Conservation (phyloP, 2,329 filamentous ascomycete species). For the Colletotrichum orbiculare region DNA sequence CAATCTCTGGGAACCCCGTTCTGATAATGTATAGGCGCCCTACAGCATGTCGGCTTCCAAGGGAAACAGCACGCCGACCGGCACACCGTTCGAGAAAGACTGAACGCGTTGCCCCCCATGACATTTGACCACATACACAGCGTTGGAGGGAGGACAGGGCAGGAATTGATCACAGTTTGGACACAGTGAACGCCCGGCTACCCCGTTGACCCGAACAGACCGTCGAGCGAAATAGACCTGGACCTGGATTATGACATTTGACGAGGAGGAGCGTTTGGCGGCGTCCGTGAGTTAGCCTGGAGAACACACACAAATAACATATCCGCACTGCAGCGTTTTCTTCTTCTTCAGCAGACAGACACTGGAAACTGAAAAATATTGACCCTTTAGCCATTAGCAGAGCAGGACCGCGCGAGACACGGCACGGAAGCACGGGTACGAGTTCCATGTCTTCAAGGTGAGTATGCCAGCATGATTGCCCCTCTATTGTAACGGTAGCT, state of each 20-base stretch:
- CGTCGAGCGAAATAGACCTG: no score
- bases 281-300: constrained; percentile 34
- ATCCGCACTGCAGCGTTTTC: constrained; percentile 20
- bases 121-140: constrained; percentile 3
- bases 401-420: constrained; percentile 21
- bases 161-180: constrained; percentile 3
- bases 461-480: background rate
- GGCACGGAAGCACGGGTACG: constrained; percentile 30
- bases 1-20: background rate
- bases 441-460: constrained; percentile 14
- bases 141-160: background rate
- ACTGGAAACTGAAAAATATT: constrained; percentile 18
- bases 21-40: constrained; percentile 63
- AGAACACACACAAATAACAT: constrained; percentile 25
- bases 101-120: background rate
- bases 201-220: constrained; percentile 22
- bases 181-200: no score
- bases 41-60: constrained; percentile 77
- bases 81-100: constrained; percentile 25
- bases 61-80: constrained; percentile 66
- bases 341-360: background rate
- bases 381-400: constrained; percentile 23
- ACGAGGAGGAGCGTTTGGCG: background rate
- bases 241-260: background rate
- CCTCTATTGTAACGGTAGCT: no score